phyloP scores from a whole-genome alignment of 2,329 filamentous ascomycete genomes.

The Anthostomella pinea region DNA sequence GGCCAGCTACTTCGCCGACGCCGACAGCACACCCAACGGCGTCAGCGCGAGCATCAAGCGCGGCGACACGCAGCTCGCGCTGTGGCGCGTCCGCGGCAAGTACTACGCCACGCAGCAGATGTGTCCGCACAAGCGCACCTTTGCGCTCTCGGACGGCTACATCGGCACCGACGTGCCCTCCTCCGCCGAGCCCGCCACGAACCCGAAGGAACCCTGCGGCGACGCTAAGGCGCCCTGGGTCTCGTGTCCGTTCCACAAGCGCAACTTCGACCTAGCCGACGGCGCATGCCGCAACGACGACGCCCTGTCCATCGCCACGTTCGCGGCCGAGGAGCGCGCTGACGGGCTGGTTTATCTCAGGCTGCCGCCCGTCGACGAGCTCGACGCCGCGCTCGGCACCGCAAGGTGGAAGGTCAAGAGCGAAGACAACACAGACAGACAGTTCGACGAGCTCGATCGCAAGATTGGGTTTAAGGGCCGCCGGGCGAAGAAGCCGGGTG shows the following conservation, averaged over 20 bases:
- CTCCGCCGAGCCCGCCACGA: slow-evolving; percentile 32
- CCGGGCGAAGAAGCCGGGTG: slow-evolving; percentile 42
- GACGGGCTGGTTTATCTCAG: slow-evolving; percentile 80
- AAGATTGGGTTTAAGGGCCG: slow-evolving; percentile 44
- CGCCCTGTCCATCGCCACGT: slow-evolving; percentile 76
- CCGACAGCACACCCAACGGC: slow-evolving; percentile 64
- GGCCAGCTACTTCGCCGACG: slow-evolving; percentile 63
- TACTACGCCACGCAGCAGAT: slow-evolving; percentile 91
- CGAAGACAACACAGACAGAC: slow-evolving; percentile 51
- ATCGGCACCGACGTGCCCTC: slow-evolving; percentile 61
- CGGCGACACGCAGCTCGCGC: slow-evolving; percentile 82
- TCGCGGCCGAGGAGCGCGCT: slow-evolving; percentile 67
- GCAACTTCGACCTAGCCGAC: slow-evolving; percentile 75
- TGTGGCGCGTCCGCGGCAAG: slow-evolving; percentile 77
- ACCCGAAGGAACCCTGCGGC: slow-evolving; percentile 21
- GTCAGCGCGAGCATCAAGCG: slow-evolving; percentile 77
- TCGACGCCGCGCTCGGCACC: slow-evolving; percentile 77
- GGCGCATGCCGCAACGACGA: slow-evolving; percentile 75
- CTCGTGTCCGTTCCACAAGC: slow-evolving; percentile 84
- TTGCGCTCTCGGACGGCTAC: slow-evolving; percentile 82
- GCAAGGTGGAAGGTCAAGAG: slow-evolving; percentile 74
- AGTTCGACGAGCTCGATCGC: slow-evolving; percentile 44
- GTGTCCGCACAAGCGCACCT: slow-evolving; percentile 90
- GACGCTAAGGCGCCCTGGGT: slow-evolving; percentile 62
- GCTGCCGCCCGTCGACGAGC: slow-evolving; percentile 75